These are phyloP conservation scores for Hypomyces rosellus DNA, from an alignment of 2,329 filamentous ascomycete genomes.

Conservation along the genomic window DNA sequence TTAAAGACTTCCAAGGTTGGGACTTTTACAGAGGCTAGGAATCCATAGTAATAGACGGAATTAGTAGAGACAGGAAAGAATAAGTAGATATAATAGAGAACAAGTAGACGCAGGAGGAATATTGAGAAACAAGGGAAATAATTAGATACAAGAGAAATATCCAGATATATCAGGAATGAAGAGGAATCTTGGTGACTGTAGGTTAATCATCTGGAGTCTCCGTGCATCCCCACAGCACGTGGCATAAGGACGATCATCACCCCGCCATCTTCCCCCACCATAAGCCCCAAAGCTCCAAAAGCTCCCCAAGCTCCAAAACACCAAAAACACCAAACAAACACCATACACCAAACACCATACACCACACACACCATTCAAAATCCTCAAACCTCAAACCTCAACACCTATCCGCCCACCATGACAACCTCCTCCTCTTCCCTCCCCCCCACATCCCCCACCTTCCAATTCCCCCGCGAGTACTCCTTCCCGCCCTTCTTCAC, in stretches of 20 bases:
- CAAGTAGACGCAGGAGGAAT: neutral
- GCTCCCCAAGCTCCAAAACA: too few species aligned
- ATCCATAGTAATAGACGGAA: neutral
- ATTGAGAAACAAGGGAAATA: too few species aligned
- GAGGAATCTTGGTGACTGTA: too few species aligned
- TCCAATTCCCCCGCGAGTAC: constrained; percentile 59
- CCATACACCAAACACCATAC: too few species aligned
- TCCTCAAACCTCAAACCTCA: neutral
- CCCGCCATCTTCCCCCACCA: neutral
- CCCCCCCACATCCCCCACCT: constrained; percentile 24
- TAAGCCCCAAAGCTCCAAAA: neutral
- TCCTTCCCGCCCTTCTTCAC: constrained; percentile 83
- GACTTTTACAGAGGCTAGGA: neutral
- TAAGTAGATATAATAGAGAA: too few species aligned
- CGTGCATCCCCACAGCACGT: neutral
- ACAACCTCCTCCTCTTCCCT: constrained; percentile 1
- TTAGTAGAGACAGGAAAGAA: neutral
- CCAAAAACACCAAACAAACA: too few species aligned
- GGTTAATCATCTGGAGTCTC: too few species aligned
- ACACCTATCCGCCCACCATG: neutral
- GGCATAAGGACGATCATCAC: neutral
- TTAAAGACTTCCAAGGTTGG: too few species aligned
- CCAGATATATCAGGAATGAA: neutral
- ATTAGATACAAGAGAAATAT: neutral
- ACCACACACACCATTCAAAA: too few species aligned